Conservation (phyloP, 1,139 yeast genomes). For the Protomyces macrosporus region DNA sequence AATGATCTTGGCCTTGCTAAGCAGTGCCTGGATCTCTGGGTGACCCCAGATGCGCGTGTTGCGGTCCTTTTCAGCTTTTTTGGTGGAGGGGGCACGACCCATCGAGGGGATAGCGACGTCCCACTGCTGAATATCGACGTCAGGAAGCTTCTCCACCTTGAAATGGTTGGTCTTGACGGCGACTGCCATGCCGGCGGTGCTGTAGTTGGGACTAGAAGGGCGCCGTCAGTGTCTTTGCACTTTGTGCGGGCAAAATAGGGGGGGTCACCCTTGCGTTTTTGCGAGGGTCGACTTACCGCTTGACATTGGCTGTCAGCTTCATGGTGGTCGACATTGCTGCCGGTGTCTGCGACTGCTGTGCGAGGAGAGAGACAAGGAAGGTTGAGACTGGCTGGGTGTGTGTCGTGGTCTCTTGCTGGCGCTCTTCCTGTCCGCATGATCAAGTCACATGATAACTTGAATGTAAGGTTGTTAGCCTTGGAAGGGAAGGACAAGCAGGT, state of each 20-base stretch:
- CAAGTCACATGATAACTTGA: no score
- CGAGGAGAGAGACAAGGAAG: neutral
- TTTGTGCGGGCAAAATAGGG: neutral
- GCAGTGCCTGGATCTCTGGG: constrained; percentile 21
- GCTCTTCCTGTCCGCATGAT: no score
- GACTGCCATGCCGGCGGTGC: constrained; percentile 15
- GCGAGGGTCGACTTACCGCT: neutral
- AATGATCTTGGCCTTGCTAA: constrained; percentile 22
- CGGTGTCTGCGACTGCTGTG: neutral
- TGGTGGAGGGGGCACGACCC: constrained; percentile 15
- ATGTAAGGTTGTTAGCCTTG: no score
- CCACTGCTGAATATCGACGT: constrained; percentile 28
- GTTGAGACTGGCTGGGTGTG: neutral
- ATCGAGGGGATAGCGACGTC: constrained; percentile 25
- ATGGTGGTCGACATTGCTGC: neutral
- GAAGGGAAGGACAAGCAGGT: no score
- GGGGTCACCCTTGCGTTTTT: no score
- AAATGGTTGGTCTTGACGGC: constrained; percentile 28
- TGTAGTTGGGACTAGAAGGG: constrained; percentile 8
- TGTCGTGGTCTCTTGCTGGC: no score
- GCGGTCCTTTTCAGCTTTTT: constrained; percentile 8
- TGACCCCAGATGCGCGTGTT: constrained; percentile 23
- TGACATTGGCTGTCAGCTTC: neutral
- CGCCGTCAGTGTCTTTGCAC: neutral
- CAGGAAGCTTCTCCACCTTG: constrained; percentile 27